Percentiles rank a stretch among this genome's conserved stretches.
phyloP scores from a whole-genome alignment of 2,329 filamentous ascomycete species.

The Epichloe festucae region DNA sequence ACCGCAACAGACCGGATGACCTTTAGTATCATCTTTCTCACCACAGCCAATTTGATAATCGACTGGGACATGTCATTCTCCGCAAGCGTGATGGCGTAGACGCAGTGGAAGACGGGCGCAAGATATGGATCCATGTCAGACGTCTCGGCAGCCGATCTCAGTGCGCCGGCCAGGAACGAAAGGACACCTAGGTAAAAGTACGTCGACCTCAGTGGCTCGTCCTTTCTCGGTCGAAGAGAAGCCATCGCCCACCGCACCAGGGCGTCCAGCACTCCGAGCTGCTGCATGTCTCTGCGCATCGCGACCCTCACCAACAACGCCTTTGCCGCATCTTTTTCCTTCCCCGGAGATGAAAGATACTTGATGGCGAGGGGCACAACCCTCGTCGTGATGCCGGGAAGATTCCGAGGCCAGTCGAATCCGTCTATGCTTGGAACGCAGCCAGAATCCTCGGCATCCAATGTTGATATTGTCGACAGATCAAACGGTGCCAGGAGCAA shows the following conservation, averaged over 20 bases:
- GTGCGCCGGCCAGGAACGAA: slow-evolving; percentile 64
- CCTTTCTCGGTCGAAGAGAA: slow-evolving; percentile 36
- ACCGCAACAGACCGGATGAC: slow-evolving; percentile 64
- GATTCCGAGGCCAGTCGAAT: slow-evolving; percentile 41
- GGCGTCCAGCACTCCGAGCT: slow-evolving; percentile 52
- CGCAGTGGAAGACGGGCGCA: slow-evolving; percentile 49
- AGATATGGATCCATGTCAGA: slow-evolving; percentile 61
- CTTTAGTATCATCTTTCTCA: slow-evolving; percentile 74
- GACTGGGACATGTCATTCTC: slow-evolving; percentile 34
- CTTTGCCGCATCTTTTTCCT: slow-evolving; percentile 82
- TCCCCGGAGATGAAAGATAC: slow-evolving; percentile 64
- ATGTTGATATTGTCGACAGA: slow-evolving; percentile 67
- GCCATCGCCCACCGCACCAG: slow-evolving; percentile 60
- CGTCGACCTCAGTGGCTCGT: slow-evolving; percentile 32
- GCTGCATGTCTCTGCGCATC: slow-evolving; percentile 81
- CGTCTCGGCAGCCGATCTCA: slow-evolving; percentile 56
- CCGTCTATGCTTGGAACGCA: slow-evolving; percentile 27
- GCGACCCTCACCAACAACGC: slow-evolving; percentile 66
- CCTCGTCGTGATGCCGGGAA: slow-evolving; percentile 59
- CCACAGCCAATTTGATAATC: slow-evolving; percentile 61
- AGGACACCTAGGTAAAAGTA: slow-evolving; percentile 71
- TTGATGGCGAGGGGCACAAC: slow-evolving; percentile 58
- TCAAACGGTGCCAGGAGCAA: slow-evolving; percentile 81
- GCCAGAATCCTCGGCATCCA: slow-evolving; percentile 33
- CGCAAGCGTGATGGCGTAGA: slow-evolving; percentile 43